Evolutionary conservation across 108 stramenopile species (phyloP).

Genomic region (Cyclotella sp.): DNA sequence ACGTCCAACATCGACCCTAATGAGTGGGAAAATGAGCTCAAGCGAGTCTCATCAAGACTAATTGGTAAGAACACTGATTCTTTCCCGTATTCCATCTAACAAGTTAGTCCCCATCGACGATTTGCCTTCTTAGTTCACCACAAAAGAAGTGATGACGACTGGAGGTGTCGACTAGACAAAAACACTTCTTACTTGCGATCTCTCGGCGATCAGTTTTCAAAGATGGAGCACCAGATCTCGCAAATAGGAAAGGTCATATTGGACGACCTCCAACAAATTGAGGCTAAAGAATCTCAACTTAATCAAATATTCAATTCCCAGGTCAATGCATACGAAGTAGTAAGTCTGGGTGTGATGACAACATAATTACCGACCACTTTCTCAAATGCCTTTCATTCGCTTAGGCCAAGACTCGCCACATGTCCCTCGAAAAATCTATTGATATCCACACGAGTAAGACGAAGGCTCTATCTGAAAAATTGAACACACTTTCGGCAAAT

Average conservation of each 20-base stretch:
- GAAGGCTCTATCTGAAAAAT: conserved; percentile 16
- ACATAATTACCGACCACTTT: background rate
- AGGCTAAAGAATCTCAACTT: conserved; percentile 22
- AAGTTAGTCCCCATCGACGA: background rate
- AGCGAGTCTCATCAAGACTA: conserved; percentile 32
- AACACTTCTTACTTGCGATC: conserved; percentile 12
- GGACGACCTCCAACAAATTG: conserved; percentile 24
- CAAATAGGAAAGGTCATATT: conserved; percentile 6
- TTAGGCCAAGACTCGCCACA: conserved; percentile 15
- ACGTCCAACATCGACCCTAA: background rate
- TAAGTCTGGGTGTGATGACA: background rate
- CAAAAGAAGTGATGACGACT: background rate
- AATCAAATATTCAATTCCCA: conserved; percentile 16
- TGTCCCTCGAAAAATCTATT: conserved; percentile 18
- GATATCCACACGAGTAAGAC: conserved; percentile 23
- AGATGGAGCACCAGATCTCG: conserved; percentile 14
- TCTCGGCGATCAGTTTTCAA: conserved; percentile 15
- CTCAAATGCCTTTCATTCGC: background rate
- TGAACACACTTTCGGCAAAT: conserved; percentile 20
- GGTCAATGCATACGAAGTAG: conserved; percentile 25
- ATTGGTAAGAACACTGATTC: conserved; percentile 10
- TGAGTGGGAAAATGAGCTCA: conserved; percentile 17
- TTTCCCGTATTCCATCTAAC: background rate
- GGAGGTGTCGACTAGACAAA: conserved; percentile 11
- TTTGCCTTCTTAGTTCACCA: conserved; percentile 6